Conservation (phyloP, 345 rosid genomes). For the Murraya koenigii region DNA sequence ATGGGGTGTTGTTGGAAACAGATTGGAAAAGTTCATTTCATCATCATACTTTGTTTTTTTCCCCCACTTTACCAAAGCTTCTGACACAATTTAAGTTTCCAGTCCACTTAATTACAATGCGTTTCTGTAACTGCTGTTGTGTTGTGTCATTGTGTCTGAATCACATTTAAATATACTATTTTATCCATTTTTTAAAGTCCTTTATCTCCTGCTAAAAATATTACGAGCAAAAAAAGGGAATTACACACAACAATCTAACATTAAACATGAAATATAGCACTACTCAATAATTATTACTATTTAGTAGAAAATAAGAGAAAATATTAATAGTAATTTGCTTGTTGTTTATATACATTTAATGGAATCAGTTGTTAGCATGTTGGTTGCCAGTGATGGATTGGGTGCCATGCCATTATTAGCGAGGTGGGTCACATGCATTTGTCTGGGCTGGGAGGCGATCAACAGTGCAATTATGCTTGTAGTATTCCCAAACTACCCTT, state of each 20-base stretch:
- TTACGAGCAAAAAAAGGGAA: too few relatives aligned
- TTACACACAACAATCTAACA: too few relatives aligned
- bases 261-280: too few relatives aligned
- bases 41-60: not conserved
- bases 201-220: not conserved
- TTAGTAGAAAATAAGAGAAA: too few relatives aligned
- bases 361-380: not conserved
- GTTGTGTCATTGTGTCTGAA: not conserved
- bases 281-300: not conserved
- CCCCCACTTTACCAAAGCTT: slow-evolving; percentile 14
- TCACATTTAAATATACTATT: not conserved
- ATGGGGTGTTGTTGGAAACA: slow-evolving; percentile 55
- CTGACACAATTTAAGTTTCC: slow-evolving; percentile 24
- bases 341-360: not conserved
- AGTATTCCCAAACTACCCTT: slow-evolving; percentile 13
- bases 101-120: slow-evolving; percentile 5
- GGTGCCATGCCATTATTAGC: slow-evolving; percentile 32
- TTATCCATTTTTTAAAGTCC: not conserved
- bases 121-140: slow-evolving; percentile 1
- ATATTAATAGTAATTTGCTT: too few relatives aligned
- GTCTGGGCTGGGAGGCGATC: slow-evolving; percentile 30
- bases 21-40: slow-evolving; percentile 36
- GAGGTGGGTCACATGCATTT: slow-evolving; percentile 57
- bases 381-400: slow-evolving; percentile 12
- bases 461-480: not conserved